Base-by-base conservation (phyloP, 495 filamentous ascomycete species). In the Corynascus novoguineensis region DNA sequence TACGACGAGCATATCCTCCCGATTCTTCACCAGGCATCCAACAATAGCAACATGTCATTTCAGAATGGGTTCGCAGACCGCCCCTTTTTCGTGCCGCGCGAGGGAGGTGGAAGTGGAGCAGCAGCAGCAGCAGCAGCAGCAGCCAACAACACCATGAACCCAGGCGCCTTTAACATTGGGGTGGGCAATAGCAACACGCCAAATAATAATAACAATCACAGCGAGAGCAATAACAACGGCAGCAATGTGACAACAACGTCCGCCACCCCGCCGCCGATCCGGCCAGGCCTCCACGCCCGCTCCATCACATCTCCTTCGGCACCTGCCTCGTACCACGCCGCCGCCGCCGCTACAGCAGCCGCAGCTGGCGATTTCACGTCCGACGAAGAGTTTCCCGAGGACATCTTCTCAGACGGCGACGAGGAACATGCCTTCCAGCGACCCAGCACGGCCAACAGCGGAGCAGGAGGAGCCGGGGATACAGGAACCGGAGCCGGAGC, bases 1-100 rank as follows among this genome's bases (percentile, higher is more conserved):
- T 97, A 98, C 67, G 92, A 97, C 65, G 92, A 92, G 65, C 87
- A 95, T 63, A 95, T 92, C 12, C 80, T 92, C 4, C 93, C 93
- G 0, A 96, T 98, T 51, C 74, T 97, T 15, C 85, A 90, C 60
- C 89, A 90, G 61, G 75, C 76, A 2, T 76, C 75, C 4, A 75
- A 65, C 49, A 75, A 75, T 51, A 92, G 45, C 53, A 64, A 15
- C 40, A 54, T 47, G 37, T 93, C 90, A 0, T 92, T 98, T 68
- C 90, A 96, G 57, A 92, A 88, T 62, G 88, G 88, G 40, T 92
- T 96, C 50, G 81, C 86, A 1, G 91, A 96, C 62, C 77, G 80
- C 19, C 80, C 86, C n/a, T 71, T 78, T 15, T 69, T 80, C 7
- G 42, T 63, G 25, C 60, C 56, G 65, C 81, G 45, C 63, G 78